Evolutionary conservation across 495 filamentous ascomycete species (phyloP), one percentile per base, ranked within the genome.

Genomic region (Penicillium manginii): DNA sequence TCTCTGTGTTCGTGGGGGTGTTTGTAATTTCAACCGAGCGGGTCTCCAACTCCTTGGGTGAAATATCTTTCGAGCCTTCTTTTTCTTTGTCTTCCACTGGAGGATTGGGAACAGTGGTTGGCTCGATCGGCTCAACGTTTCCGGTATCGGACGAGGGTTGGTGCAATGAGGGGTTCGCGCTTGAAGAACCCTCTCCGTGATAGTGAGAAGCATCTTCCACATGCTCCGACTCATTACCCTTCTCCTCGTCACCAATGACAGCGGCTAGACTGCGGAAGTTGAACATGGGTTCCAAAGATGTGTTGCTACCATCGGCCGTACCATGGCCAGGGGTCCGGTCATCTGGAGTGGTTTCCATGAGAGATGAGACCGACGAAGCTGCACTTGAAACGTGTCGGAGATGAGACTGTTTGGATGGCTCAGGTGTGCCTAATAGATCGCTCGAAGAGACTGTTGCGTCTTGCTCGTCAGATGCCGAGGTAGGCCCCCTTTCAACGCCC

Each of bases 241-340:
- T 79, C n/a, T 87, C 84, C 52, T 89, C 86, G 32, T 85, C 77
- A 3, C 87, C 90, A 53, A 97, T 92, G 65, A 96, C 88, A 57
- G 88, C 90, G 3, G 90, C 90, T 23, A 97, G 77, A 62, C 91
- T 96, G 53, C 90, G 79, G 64, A 97, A 97, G 71, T 96, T 96
- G 76, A 96, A 93, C 85, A 96, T 85, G 2, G 90, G 85, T 63
- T 97, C 93, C 0, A 78, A 71, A 47, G 84, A 82, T 2, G 82
- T 74, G 59, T 78, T 83, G 22, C 78, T 82, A 8, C 81, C 83
- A 52, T 78, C 74, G 21, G 69, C 66, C n/a, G 73, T n/a, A 18
- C 61, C 50, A 62, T 58, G 73, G 42, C 60, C 61, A 65, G 76
- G 33, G 70, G 70, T 50, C 66, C 73, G 66, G 71, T 84, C 63